These are phyloP conservation scores for Venturia nashicola DNA, from an alignment of 2,329 filamentous ascomycete species.

Conservation along the genomic window DNA sequence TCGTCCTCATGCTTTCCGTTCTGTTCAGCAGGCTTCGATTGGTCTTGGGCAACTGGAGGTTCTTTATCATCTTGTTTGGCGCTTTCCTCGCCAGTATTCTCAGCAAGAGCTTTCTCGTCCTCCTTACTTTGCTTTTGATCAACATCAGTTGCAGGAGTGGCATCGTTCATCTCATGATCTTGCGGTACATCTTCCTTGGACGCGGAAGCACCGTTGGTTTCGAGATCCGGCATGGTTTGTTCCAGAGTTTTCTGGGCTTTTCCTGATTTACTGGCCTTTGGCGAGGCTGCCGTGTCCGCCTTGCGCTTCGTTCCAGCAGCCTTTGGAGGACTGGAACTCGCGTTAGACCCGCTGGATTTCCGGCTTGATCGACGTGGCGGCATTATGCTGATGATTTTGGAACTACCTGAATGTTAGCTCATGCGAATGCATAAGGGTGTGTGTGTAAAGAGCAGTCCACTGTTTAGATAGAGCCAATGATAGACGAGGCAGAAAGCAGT, in stretches of 20 bases:
- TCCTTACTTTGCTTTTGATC: conserved; percentile 13
- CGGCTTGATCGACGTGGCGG: neutral
- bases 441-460: neutral
- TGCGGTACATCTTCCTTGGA: conserved; percentile 10
- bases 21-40: conserved; percentile 13
- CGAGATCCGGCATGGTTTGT: conserved; percentile 33
- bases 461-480: neutral
- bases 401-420: neutral
- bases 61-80: conserved; percentile 16
- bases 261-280: conserved; percentile 27
- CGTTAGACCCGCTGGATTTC: neutral
- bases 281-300: conserved; percentile 22
- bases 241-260: conserved; percentile 41
- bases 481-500: neutral
- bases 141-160: conserved; percentile 12
- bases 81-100: conserved; percentile 16
- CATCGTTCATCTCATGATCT: conserved; percentile 16
- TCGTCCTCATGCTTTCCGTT: conserved; percentile 14
- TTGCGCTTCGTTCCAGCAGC: conserved; percentile 27
- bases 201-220: conserved; percentile 8
- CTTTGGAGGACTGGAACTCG: conserved; percentile 13
- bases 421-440: neutral
- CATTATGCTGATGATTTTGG: neutral
- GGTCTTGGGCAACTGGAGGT: neutral
- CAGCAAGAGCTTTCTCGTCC: conserved; percentile 11